Evolutionary conservation across 805 yeast species (phyloP), one percentile per base, ranked within the genome.

Genomic region (Ogataea siamensis): DNA sequence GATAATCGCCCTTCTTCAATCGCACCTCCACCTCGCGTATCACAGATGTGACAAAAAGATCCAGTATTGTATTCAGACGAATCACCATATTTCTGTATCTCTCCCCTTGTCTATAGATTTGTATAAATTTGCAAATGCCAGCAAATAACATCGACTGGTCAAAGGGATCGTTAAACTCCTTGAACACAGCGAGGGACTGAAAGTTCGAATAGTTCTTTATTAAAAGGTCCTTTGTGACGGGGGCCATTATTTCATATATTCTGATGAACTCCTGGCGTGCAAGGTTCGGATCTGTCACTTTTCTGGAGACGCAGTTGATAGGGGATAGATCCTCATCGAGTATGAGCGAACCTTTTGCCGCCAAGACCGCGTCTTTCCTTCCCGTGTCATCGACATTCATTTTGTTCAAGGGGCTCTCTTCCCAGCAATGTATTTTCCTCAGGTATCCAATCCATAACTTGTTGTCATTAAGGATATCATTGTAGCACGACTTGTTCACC

Each of bases 11-110:
- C 2, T 67, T 53, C 29, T 72, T 76, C 42, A 72, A 70, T 44
- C 73, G 80, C 20, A 69, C 59, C 35, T 83, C 89, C 42, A 85
- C 68, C 54, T 87, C 94, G 31, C 77, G 60, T 11, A 86, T 56
- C 6, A 83, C 69, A 0, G 93, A 85, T 54, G 74, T 82, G 27
- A 83, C 81, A 54, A 87, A 85, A 13, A 85, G 66, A 51, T 83
- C 91, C 25, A 78, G 57, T 9, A 80, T 66, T 3, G 83, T 68
- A 24, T 69, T 71, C 32, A 83, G 59, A 42, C 76, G 47, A 4
- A 64, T 51, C 1, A 49, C 28, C 55, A 62, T 51, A 27, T 46
- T 60, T 11, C 52, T 39, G 33, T 51, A 63, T n/a, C 45, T 40
- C 5, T 37, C 30, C 15, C 42, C 43, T 7, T 40, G 20, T 29